phyloP scores from a whole-genome alignment of 176 grass and related monocot genomes.

The Pontederia crassipes region DNA sequence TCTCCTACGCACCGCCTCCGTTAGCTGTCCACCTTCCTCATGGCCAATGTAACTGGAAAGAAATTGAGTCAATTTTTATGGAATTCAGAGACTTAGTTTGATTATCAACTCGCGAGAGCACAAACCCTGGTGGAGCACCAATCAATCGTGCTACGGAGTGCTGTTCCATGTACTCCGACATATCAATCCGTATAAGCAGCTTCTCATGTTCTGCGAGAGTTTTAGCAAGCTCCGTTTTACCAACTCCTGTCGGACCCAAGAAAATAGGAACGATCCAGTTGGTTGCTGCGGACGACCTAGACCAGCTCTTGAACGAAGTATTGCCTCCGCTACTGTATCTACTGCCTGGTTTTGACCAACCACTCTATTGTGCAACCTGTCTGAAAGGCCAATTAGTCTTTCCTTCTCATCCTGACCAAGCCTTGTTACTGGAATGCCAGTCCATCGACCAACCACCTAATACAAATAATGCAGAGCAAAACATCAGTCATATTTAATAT shows the following conservation, averaged over 20 bases:
- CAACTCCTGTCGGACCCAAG: conserved; percentile 77
- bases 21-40: conserved; percentile 87
- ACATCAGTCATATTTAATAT: too few species aligned
- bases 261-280: conserved; percentile 90
- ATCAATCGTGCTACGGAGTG: conserved; percentile 82
- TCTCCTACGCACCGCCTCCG: conserved; percentile 65
- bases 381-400: conserved; percentile 46
- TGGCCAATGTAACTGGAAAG: conserved; percentile 75
- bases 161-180: conserved; percentile 99
- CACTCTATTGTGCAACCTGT: conserved; percentile 57
- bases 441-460: conserved; percentile 62
- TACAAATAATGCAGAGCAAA: background rate
- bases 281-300: conserved; percentile 83
- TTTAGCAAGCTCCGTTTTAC: conserved; percentile 95
- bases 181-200: conserved; percentile 81
- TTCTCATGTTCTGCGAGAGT: conserved; percentile 94
- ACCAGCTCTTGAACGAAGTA: conserved; percentile 71
- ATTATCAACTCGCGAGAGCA: too few species aligned
- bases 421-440: conserved; percentile 75
- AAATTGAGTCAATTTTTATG: too few species aligned
- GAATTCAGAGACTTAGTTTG: too few species aligned
- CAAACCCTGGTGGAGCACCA: conserved; percentile 78
- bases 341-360: conserved; percentile 48
- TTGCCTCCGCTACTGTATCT: conserved; percentile 70
- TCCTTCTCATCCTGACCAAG: conserved; percentile 81